Conservation (phyloP, 2,329 filamentous ascomycete genomes). For the Fusarium liriodendri region DNA sequence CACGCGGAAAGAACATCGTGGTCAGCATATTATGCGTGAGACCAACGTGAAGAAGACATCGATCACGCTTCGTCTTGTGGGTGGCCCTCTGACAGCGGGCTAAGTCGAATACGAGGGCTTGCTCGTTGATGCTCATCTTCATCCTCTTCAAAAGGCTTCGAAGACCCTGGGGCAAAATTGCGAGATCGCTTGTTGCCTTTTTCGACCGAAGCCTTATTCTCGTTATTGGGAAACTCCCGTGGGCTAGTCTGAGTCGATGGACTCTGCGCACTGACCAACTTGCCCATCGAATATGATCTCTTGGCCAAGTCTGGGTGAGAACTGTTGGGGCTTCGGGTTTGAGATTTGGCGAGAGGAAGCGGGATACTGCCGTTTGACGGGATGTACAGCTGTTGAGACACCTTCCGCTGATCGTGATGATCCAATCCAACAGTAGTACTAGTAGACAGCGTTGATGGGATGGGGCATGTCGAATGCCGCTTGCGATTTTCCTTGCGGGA, state of each 20-base stretch:
- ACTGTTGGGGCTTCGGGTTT: slow-evolving; percentile 24
- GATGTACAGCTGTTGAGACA: slow-evolving; percentile 53
- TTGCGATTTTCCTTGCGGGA: slow-evolving; percentile 58
- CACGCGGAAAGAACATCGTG: not conserved
- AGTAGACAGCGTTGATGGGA: slow-evolving; percentile 31
- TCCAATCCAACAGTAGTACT: slow-evolving; percentile 26
- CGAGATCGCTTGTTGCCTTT: slow-evolving; percentile 59
- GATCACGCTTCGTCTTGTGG: not conserved
- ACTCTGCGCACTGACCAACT: slow-evolving; percentile 5
- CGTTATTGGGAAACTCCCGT: slow-evolving; percentile 18
- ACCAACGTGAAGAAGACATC: not conserved
- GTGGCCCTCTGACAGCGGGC: slow-evolving; percentile 27
- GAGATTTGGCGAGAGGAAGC: slow-evolving; percentile 22
- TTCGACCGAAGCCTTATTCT: slow-evolving; percentile 35
- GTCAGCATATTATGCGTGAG: not conserved
- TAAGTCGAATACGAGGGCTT: slow-evolving; percentile 40
- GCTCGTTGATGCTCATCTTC: slow-evolving; percentile 57
- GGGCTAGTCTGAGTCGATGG: slow-evolving; percentile 18
- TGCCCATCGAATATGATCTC: slow-evolving; percentile 11
- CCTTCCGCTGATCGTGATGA: slow-evolving; percentile 52
- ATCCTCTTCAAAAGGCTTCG: slow-evolving; percentile 60
- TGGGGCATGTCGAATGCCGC: slow-evolving; percentile 21
- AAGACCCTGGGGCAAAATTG: slow-evolving; percentile 49
- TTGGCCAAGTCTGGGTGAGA: slow-evolving; percentile 14
- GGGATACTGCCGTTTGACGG: slow-evolving; percentile 38